A percentile compares a stretch with the other conserved stretches of the same genome.
These are phyloP conservation scores for Rhexocercosporidium sp. DNA, from an alignment of 2,329 filamentous ascomycete species.

Conservation along the genomic window DNA sequence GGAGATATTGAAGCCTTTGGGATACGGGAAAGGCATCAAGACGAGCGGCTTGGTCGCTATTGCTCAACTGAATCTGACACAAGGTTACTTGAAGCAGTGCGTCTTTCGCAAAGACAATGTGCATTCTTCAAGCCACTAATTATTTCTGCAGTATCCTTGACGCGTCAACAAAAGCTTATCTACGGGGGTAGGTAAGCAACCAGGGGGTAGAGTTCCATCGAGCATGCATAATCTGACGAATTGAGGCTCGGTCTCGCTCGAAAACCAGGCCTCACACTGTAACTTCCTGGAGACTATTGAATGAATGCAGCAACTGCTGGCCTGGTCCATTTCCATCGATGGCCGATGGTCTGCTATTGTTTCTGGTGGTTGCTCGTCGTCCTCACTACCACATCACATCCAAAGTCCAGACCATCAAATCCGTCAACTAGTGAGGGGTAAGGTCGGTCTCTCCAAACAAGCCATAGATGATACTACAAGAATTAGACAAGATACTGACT, in stretches of 20 bases:
- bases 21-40: background rate
- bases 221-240: background rate
- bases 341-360: background rate
- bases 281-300: background rate
- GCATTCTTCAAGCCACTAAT: constrained; percentile 1
- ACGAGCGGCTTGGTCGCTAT: background rate
- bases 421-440: background rate
- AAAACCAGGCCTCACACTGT: background rate
- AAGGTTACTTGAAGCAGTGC: background rate
- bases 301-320: background rate
- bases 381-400: background rate
- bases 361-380: background rate
- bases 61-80: background rate
- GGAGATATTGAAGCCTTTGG: background rate
- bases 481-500: background rate
- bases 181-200: background rate
- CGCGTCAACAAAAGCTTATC: background rate
- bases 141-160: constrained; percentile 9
- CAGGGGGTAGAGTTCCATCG: background rate
- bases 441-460: background rate
- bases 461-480: background rate
- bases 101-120: background rate
- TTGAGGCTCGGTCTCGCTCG: background rate
- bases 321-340: background rate
- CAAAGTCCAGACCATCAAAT: background rate